Percentiles rank a stretch among this genome's conserved stretches.
Evolutionary conservation across 2,329 filamentous ascomycete species (phyloP).

Genomic region (Sodiomyces alkalinus): DNA sequence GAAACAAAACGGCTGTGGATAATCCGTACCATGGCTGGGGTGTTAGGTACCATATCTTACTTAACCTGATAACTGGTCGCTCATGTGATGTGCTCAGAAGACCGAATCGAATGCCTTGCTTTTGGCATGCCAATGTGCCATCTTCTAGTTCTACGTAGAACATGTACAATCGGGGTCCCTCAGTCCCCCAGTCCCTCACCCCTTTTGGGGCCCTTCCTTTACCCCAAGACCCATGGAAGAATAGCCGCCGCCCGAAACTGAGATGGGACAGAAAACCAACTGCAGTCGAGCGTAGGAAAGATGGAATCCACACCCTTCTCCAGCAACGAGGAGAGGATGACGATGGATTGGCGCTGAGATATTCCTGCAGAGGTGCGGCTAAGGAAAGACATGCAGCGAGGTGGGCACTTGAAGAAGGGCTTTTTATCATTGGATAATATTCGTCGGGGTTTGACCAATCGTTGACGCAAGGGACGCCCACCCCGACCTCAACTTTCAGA

Average conservation of each 20-base stretch:
- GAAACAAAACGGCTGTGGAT: too few species aligned
- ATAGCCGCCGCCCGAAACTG: constrained; percentile 1
- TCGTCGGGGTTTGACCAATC: constrained; percentile 4
- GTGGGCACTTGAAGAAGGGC: constrained; percentile 4
- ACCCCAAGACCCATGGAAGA: not conserved
- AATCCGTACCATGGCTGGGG: too few species aligned
- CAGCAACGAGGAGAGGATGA: constrained; percentile 2
- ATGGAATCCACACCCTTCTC: too few species aligned
- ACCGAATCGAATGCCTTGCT: too few species aligned
- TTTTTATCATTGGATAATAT: constrained; percentile 7
- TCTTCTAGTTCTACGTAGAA: too few species aligned
- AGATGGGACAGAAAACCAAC: constrained; percentile 1
- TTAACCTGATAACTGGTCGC: too few species aligned
- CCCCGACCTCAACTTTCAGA: constrained; percentile 8
- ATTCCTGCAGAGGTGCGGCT: constrained; percentile 10
- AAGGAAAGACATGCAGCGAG: constrained; percentile 17
- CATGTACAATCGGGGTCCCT: too few species aligned
- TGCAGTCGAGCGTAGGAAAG: constrained; percentile 3
- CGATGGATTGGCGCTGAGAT: constrained; percentile 4
- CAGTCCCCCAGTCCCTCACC: too few species aligned
- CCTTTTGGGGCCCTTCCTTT: too few species aligned
- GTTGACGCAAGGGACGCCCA: constrained; percentile 9
- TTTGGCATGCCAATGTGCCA: too few species aligned
- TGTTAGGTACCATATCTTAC: too few species aligned
- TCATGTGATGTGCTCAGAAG: too few species aligned